These are phyloP conservation scores for Ophiocordyceps polyrhachis-furcata DNA, from an alignment of 2,329 filamentous ascomycete species.

Conservation along the genomic window DNA sequence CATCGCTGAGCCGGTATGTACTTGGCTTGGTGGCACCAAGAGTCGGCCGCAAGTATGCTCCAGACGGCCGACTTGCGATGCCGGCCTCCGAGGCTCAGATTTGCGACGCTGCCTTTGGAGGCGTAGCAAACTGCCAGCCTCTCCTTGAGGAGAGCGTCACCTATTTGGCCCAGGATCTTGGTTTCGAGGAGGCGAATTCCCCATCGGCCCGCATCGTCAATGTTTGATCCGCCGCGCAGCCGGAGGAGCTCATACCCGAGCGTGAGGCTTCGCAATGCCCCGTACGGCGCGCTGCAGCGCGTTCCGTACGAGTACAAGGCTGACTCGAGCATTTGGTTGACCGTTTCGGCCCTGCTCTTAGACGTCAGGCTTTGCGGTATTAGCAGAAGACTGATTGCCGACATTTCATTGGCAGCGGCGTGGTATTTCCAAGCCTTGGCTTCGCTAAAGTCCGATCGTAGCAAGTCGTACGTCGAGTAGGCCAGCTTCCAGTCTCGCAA, in stretches of 20 bases:
- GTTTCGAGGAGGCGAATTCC: slow-evolving; percentile 63
- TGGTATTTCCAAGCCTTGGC: slow-evolving; percentile 97
- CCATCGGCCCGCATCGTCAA: slow-evolving; percentile 81
- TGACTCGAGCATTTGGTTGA: slow-evolving; percentile 77
- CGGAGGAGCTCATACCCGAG: slow-evolving; percentile 69
- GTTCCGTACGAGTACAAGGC: slow-evolving; percentile 86
- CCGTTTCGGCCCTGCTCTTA: slow-evolving; percentile 60
- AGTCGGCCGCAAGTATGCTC: slow-evolving; percentile 66
- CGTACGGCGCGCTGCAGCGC: slow-evolving; percentile 61
- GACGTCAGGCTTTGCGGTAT: slow-evolving; percentile 52
- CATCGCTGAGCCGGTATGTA: slow-evolving; percentile 61
- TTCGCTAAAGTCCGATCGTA: slow-evolving; percentile 76
- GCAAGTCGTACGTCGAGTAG: slow-evolving; percentile 75
- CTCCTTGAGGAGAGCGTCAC: slow-evolving; percentile 71
- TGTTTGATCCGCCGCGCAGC: slow-evolving; percentile 56
- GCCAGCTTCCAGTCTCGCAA: slow-evolving; percentile 89
- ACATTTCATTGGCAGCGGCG: slow-evolving; percentile 90
- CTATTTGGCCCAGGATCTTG: slow-evolving; percentile 53
- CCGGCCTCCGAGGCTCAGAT: slow-evolving; percentile 49
- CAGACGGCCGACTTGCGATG: slow-evolving; percentile 77
- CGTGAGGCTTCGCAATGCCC: slow-evolving; percentile 58
- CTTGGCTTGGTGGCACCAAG: slow-evolving; percentile 64
- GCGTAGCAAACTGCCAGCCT: slow-evolving; percentile 71
- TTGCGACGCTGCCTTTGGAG: slow-evolving; percentile 48
- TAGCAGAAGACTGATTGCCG: slow-evolving; percentile 65